Percentiles rank a stretch among this genome's conserved stretches.
phyloP scores from a whole-genome alignment of 257 asterid genomes.

The Solanum raphanifolium region DNA sequence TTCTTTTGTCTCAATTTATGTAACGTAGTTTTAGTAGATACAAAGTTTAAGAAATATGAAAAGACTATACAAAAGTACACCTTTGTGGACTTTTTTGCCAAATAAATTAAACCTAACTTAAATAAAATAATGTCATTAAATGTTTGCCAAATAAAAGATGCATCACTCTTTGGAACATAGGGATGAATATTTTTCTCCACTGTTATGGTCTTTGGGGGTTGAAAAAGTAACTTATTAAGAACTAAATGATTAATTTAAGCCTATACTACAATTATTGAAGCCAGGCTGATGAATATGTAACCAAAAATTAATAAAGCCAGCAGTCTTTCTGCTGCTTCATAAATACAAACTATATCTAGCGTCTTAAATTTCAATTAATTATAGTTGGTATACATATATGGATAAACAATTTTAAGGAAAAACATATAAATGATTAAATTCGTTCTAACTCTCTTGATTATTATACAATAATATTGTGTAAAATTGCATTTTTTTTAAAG shows the following conservation, averaged over 20 bases:
- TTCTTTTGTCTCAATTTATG: rapidly evolving
- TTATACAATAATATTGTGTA: background rate
- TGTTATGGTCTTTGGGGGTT: background rate
- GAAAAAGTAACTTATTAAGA: background rate
- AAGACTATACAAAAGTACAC: background rate
- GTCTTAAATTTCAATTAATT: background rate
- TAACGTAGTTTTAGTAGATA: background rate
- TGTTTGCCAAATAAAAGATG: background rate
- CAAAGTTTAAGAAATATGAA: too few species aligned
- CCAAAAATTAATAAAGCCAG: background rate
- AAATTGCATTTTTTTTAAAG: background rate
- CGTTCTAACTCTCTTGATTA: background rate
- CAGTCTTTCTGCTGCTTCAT: background rate
- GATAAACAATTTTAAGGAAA: background rate
- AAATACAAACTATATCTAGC: background rate
- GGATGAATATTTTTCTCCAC: background rate
- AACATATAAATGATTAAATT: background rate
- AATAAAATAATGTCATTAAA: too few species aligned
- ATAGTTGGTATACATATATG: background rate
- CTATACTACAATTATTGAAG: background rate
- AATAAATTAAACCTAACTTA: too few species aligned
- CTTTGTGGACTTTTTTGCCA: background rate
- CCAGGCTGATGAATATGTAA: background rate
- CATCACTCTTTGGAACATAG: background rate
- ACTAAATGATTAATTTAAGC: background rate